Evolutionary conservation across 164 flowering plant genomes (phyloP).

Genomic region (Sedum album): DNA sequence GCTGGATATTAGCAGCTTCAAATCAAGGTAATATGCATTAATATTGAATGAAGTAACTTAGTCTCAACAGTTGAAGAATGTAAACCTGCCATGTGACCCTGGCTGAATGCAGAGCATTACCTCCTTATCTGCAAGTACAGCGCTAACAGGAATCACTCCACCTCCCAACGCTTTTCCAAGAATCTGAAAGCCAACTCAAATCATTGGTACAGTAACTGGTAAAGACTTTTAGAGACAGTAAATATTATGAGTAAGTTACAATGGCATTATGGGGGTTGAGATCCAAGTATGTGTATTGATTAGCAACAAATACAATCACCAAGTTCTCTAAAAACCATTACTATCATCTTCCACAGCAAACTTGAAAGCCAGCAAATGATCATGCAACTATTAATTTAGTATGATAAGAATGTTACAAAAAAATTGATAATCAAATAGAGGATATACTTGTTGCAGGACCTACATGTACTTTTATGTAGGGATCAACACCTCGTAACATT

Average conservation of each 20-base stretch:
- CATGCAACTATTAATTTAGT: neutral
- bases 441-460: neutral
- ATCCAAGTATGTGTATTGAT: neutral
- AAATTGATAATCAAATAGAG: too few species aligned
- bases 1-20: neutral
- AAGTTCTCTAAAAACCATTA: neutral
- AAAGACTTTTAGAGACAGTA: neutral
- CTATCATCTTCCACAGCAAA: neutral
- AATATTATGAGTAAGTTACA: neutral
- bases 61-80: neutral
- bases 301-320: neutral
- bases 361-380: too few species aligned
- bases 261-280: neutral
- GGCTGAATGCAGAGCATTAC: slow-evolving; percentile 87
- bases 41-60: too few species aligned
- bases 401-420: too few species aligned
- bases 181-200: slow-evolving; percentile 33
- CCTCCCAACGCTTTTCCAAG: slow-evolving; percentile 96
- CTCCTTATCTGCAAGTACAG: slow-evolving; percentile 91
- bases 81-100: slow-evolving; percentile 98
- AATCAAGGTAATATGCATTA: too few species aligned
- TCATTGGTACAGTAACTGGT: neutral
- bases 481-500: neutral
- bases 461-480: neutral
- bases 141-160: slow-evolving; percentile 95